Conservation (phyloP, 1,284 basidiomycete species). For the Ustilago tritici region DNA sequence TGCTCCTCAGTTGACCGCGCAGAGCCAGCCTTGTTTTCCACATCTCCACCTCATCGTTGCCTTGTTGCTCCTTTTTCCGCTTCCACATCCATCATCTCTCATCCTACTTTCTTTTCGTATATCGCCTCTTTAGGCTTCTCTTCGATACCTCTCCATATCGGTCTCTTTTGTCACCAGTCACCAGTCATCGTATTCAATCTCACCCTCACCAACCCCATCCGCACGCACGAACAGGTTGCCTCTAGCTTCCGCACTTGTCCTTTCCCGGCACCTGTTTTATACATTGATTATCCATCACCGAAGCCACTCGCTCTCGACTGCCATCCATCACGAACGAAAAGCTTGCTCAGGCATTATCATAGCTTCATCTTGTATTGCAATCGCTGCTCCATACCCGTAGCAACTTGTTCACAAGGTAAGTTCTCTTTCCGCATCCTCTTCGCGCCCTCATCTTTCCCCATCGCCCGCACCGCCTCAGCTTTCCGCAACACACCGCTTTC, state of each 20-base stretch:
- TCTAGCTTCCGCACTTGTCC: neutral
- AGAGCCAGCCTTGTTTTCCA: constrained; percentile 14
- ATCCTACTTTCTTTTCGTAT: neutral
- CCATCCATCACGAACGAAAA: neutral
- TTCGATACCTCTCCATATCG: constrained; percentile 5
- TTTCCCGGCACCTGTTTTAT: neutral
- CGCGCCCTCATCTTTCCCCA: neutral
- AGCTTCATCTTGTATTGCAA: neutral
- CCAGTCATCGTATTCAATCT: neutral
- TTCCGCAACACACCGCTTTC: neutral
- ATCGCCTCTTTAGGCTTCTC: neutral
- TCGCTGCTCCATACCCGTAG: neutral
- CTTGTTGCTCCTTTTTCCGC: constrained; percentile 3
- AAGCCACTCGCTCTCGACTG: neutral
- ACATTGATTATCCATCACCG: neutral
- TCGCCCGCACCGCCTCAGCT: neutral
- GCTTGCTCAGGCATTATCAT: neutral
- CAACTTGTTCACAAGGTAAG: neutral
- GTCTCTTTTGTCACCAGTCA: neutral
- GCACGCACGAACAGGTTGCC: neutral
- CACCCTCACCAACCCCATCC: neutral
- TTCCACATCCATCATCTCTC: neutral
- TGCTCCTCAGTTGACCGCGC: neutral
- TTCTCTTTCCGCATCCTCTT: neutral
- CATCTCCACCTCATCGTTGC: constrained; percentile 22